These are phyloP conservation scores for Typha latifolia DNA, from an alignment of 176 grass and related monocot species.

Conservation along the genomic window DNA sequence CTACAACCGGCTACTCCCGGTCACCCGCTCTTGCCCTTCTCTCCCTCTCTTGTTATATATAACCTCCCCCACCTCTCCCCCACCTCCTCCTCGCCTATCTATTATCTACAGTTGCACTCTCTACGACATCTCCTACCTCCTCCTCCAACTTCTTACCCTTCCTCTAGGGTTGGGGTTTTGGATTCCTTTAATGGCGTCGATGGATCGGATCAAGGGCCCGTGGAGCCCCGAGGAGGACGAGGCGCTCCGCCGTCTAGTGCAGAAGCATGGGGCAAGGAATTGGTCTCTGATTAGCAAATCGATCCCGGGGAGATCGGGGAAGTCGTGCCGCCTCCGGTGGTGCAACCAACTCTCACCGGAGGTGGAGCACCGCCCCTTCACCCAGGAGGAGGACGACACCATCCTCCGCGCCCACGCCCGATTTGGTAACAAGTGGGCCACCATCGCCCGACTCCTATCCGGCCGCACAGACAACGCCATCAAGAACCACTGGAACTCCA, in stretches of 20 bases:
- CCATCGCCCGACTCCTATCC: constrained; percentile 59
- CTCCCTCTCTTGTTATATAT: too few relatives aligned
- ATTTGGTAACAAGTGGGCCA: constrained; percentile 87
- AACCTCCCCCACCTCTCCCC: background rate
- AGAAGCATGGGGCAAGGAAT: constrained; percentile 56
- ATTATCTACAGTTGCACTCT: background rate
- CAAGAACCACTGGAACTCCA: constrained; percentile 99
- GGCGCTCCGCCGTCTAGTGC: constrained; percentile 36
- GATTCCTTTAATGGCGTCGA: background rate
- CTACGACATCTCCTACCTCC: too few relatives aligned
- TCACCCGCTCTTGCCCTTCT: too few relatives aligned
- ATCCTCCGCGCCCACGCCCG: constrained; percentile 48
- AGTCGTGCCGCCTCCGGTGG: constrained; percentile 91
- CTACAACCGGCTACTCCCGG: too few relatives aligned
- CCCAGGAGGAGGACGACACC: constrained; percentile 48
- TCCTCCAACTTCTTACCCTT: too few relatives aligned
- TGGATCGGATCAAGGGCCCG: constrained; percentile 51
- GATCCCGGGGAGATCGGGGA: constrained; percentile 64
- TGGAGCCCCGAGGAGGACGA: constrained; percentile 91
- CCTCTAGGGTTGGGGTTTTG: too few relatives aligned
- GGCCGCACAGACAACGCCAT: constrained; percentile 94
- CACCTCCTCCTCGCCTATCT: background rate
- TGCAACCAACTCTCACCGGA: constrained; percentile 82
- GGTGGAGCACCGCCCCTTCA: constrained; percentile 83
- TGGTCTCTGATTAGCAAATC: constrained; percentile 63